Evolutionary conservation across 2,329 filamentous ascomycete genomes (phyloP).

Genomic region (Didymella keratinophila): DNA sequence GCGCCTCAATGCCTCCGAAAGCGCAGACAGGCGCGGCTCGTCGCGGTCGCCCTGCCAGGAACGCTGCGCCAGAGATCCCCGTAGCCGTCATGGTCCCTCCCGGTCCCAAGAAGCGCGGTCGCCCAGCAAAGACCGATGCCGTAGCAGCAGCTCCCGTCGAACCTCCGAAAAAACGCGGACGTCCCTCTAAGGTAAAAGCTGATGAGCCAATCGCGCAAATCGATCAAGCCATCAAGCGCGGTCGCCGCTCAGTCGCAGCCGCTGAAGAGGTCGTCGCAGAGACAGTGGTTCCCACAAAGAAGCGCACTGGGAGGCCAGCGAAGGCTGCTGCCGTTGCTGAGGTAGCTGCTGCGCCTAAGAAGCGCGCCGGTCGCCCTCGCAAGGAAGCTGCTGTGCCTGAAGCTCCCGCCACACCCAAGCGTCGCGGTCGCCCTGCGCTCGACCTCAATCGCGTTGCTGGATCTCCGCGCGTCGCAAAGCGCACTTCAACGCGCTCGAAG

Average conservation of each 20-base stretch:
- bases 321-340: constrained; percentile 14
- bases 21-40: constrained; percentile 15
- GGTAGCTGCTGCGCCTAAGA: constrained; percentile 20
- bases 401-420: constrained; percentile 17
- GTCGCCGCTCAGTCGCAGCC: constrained; percentile 23
- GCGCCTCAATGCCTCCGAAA: constrained; percentile 27
- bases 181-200: constrained; percentile 24
- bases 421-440: constrained; percentile 23
- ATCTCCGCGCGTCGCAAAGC: constrained; percentile 35
- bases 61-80: constrained; percentile 14
- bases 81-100: constrained; percentile 5
- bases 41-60: constrained; percentile 26
- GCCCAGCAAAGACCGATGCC: constrained; percentile 22
- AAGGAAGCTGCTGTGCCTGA: constrained; percentile 15
- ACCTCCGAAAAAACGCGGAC: constrained; percentile 34
- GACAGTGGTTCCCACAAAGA: constrained; percentile 17
- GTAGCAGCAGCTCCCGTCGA: constrained; percentile 9
- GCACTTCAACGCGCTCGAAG: constrained; percentile 20
- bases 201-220: constrained; percentile 18
- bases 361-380: constrained; percentile 27
- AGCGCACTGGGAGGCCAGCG: constrained; percentile 18
- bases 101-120: constrained; percentile 28
- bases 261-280: constrained; percentile 11
- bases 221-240: constrained; percentile 23
- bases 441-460: constrained; percentile 29